phyloP scores from a whole-genome alignment of 768 basidiomycete genomes.

The Pleurotus eryngii region DNA sequence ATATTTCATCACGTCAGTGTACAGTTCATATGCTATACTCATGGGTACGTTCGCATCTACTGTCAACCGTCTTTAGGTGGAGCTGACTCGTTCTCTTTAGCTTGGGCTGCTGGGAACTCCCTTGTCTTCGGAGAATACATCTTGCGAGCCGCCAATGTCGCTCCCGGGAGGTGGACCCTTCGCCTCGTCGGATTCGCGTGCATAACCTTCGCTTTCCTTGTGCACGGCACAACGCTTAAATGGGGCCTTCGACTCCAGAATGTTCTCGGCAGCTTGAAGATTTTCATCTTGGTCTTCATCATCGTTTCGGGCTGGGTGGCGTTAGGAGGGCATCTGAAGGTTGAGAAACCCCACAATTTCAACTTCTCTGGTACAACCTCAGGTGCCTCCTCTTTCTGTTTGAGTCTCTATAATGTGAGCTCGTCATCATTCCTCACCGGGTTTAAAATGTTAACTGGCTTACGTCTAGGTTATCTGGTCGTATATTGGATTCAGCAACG shows the following conservation, averaged over 20 bases:
- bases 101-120: constrained; percentile 41
- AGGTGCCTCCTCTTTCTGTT: constrained; percentile 47
- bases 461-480: constrained; percentile 40
- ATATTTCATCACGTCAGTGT: constrained; percentile 54
- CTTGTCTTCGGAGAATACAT: constrained; percentile 61
- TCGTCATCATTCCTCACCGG: constrained; percentile 6
- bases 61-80: not conserved
- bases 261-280: constrained; percentile 55
- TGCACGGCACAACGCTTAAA: constrained; percentile 43
- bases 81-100: constrained; percentile 11
- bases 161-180: constrained; percentile 27
- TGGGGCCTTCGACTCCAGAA: constrained; percentile 64
- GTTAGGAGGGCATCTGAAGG: constrained; percentile 31
- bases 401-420: constrained; percentile 46
- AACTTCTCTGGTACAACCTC: constrained; percentile 40
- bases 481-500: constrained; percentile 63
- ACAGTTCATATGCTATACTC: constrained; percentile 50
- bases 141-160: constrained; percentile 29
- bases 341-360: constrained; percentile 32
- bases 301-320: constrained; percentile 47
- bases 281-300: constrained; percentile 44
- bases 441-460: not conserved
- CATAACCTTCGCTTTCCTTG: constrained; percentile 31
- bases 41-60: constrained; percentile 27
- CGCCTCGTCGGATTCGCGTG: constrained; percentile 33